These are phyloP conservation scores for Ceratocystis harringtonii DNA, from an alignment of 2,329 filamentous ascomycete genomes.

Conservation along the genomic window DNA sequence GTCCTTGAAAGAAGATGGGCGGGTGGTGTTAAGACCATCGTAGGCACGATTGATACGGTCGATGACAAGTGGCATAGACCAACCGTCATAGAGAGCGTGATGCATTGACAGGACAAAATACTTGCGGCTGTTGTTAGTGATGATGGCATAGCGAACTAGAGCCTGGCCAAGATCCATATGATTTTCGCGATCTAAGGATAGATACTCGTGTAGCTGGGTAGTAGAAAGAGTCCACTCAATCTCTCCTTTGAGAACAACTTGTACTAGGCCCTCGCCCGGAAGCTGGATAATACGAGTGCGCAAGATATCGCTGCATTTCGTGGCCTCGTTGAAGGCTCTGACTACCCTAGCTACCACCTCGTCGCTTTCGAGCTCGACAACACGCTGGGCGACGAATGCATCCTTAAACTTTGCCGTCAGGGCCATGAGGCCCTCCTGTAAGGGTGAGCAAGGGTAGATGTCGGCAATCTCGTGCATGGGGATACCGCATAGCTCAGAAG, in stretches of 20 bases:
- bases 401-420: conserved; percentile 36
- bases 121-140: conserved; percentile 25
- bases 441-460: conserved; percentile 38
- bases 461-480: conserved; percentile 30
- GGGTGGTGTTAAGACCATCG: conserved; percentile 21
- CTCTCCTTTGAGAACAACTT: conserved; percentile 31
- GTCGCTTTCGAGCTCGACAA: conserved; percentile 28
- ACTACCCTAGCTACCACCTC: conserved; percentile 26
- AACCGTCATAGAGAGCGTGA: conserved; percentile 42
- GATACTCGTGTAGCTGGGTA: conserved; percentile 27
- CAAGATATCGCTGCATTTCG: conserved; percentile 29
- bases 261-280: conserved; percentile 30
- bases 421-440: conserved; percentile 41
- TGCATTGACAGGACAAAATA: conserved; percentile 41
- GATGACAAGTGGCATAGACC: conserved; percentile 37
- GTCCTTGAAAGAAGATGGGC: conserved; percentile 27
- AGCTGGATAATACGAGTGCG: conserved; percentile 36
- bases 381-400: conserved; percentile 37
- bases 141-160: conserved; percentile 32
- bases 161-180: conserved; percentile 32
- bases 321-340: conserved; percentile 30
- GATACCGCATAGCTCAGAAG: conserved; percentile 29
- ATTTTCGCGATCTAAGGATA: conserved; percentile 28
- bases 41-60: conserved; percentile 34
- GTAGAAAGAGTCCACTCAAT: conserved; percentile 25